Conservation (phyloP, 2,329 filamentous ascomycete genomes). For the Calonectria pseudoreteaudii region DNA sequence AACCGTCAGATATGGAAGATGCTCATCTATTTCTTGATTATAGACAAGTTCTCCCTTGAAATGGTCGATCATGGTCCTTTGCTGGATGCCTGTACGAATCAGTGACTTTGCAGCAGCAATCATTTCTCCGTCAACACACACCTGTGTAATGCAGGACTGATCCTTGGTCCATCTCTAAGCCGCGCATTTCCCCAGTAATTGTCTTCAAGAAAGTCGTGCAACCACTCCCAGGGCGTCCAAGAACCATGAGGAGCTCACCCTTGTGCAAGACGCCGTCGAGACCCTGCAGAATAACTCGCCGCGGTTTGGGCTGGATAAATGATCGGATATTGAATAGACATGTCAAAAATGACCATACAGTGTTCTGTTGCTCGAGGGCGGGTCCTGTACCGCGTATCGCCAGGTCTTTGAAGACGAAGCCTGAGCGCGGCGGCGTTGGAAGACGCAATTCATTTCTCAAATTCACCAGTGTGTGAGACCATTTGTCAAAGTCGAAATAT, state of each 20-base stretch:
- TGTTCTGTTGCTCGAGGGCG: constrained; percentile 2
- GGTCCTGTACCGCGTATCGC: not conserved
- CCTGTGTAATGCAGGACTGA: constrained; percentile 18
- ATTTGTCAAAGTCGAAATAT: constrained; percentile 15
- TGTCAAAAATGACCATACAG: constrained; percentile 1
- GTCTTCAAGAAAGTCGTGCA: constrained; percentile 22
- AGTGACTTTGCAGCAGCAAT: constrained; percentile 54
- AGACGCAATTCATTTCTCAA: constrained; percentile 9
- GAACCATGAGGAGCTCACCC: constrained; percentile 13
- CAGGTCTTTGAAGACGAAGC: constrained; percentile 1
- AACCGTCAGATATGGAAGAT: constrained; percentile 16
- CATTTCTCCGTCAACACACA: not conserved
- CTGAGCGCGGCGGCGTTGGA: constrained; percentile 11
- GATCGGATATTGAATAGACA: not conserved
- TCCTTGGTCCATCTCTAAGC: not conserved
- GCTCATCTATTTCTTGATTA: constrained; percentile 16
- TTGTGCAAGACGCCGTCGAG: constrained; percentile 6
- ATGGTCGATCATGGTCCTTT: not conserved
- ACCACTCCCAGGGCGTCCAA: constrained; percentile 10
- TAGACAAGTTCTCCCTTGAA: constrained; percentile 19
- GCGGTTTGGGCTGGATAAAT: not conserved
- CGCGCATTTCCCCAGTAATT: constrained; percentile 10
- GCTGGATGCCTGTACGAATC: not conserved
- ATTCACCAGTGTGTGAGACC: constrained; percentile 8
- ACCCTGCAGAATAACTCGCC: not conserved